These are phyloP conservation scores for Cyberlindnera meyerae DNA, from an alignment of 805 yeast species.

Conservation along the genomic window DNA sequence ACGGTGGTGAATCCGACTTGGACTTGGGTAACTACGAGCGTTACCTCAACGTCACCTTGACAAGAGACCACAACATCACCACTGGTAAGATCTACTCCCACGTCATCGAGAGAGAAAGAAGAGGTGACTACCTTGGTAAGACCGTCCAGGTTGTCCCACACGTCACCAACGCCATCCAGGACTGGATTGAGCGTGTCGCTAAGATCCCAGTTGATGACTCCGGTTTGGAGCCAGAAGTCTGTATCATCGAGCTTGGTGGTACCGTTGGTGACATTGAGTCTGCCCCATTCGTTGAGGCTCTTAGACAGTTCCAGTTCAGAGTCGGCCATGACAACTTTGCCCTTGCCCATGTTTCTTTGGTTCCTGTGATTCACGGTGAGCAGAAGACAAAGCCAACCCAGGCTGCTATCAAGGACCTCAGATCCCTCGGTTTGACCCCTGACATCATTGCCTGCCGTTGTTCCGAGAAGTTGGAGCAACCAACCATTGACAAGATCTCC, in stretches of 20 bases:
- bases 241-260: constrained; percentile 97
- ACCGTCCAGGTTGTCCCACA: constrained; percentile 99
- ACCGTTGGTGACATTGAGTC: constrained; percentile 99
- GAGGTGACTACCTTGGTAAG: constrained; percentile 95
- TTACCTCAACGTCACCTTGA: constrained; percentile 87
- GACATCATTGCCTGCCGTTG: constrained; percentile 99
- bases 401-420: constrained; percentile 95
- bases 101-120: constrained; percentile 91
- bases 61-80: constrained; percentile 93
- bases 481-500: constrained; percentile 92
- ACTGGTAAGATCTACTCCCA: constrained; percentile 96
- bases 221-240: constrained; percentile 88
- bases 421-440: constrained; percentile 91
- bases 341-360: constrained; percentile 91
- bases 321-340: constrained; percentile 94
- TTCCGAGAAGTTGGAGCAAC: constrained; percentile 68
- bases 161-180: constrained; percentile 94
- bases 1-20: constrained; percentile 98
- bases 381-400: constrained; percentile 99
- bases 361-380: constrained; percentile 97
- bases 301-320: constrained; percentile 97
- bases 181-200: constrained; percentile 95
- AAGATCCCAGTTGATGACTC: constrained; percentile 86
- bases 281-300: constrained; percentile 98
- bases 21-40: constrained; percentile 98